Conservation (phyloP, 2,329 filamentous ascomycete genomes). For the Aspergillus pseudotamarii region DNA sequence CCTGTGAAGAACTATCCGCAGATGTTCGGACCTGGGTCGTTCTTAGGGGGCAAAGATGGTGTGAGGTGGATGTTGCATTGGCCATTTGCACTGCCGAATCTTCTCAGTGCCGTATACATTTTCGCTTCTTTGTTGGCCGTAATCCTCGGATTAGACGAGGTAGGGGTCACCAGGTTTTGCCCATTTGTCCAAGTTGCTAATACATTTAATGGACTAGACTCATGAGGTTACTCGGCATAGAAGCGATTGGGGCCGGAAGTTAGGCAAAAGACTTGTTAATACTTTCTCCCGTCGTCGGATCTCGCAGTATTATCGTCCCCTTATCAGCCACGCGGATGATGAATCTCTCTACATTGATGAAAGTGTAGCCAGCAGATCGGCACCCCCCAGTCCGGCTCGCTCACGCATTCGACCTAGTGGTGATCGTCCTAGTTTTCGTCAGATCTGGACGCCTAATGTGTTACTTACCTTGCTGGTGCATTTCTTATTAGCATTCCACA, state of each 20-base stretch:
- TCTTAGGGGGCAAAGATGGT: slow-evolving; percentile 59
- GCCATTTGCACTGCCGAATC: slow-evolving; percentile 71
- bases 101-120: slow-evolving; percentile 66
- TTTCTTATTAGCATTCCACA: slow-evolving; percentile 71
- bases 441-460: slow-evolving; percentile 59
- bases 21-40: slow-evolving; percentile 63
- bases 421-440: slow-evolving; percentile 48
- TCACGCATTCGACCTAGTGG: slow-evolving; percentile 37
- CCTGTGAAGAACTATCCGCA: slow-evolving; percentile 63
- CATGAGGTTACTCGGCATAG: slow-evolving; percentile 42
- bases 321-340: slow-evolving; percentile 32
- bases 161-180: slow-evolving; percentile 26
- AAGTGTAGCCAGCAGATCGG: slow-evolving; percentile 27
- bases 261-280: slow-evolving; percentile 40
- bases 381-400: slow-evolving; percentile 29
- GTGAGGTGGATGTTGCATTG: slow-evolving; percentile 67
- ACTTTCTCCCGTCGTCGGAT: slow-evolving; percentile 26
- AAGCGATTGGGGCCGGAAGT: slow-evolving; percentile 44
- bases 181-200: background rate
- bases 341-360: slow-evolving; percentile 38
- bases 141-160: slow-evolving; percentile 69
- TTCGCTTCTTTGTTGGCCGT: slow-evolving; percentile 57
- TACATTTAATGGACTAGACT: slow-evolving; percentile 29
- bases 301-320: slow-evolving; percentile 37
- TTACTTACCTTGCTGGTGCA: slow-evolving; percentile 63